Conservation (phyloP, 306 rosid genomes). For the Trifolium repens region DNA sequence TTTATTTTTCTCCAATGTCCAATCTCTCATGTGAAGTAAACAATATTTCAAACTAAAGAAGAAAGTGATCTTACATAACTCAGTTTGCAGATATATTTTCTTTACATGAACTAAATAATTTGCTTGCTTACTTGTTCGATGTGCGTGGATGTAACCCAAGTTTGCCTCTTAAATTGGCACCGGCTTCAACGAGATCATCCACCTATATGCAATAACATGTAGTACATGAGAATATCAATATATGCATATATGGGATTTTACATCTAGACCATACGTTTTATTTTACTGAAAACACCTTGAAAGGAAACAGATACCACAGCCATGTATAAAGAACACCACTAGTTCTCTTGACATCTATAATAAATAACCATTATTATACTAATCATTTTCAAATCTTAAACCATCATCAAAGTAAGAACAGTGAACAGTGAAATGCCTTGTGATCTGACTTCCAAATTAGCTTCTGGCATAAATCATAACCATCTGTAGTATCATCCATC, state of each 20-base stretch:
- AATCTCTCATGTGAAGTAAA: constrained; percentile 7
- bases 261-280: constrained; percentile 5
- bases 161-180: constrained; percentile 68
- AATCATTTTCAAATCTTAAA: constrained; percentile 19
- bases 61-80: constrained; percentile 8
- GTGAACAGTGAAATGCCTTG: background rate
- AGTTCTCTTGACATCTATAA: background rate
- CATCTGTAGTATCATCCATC: constrained; percentile 6
- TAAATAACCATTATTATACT: background rate
- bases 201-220: constrained; percentile 53
- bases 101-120: background rate
- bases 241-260: constrained; percentile 3
- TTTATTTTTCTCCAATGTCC: background rate
- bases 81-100: constrained; percentile 25
- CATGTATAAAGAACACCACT: constrained; percentile 7
- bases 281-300: constrained; percentile 24
- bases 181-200: constrained; percentile 68
- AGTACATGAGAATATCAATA: constrained; percentile 16
- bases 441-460: background rate
- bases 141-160: constrained; percentile 65
- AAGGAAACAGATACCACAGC: constrained; percentile 10
- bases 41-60: constrained; percentile 15
- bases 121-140: constrained; percentile 56
- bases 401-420: constrained; percentile 23
- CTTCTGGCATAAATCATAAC: constrained; percentile 28